These are phyloP conservation scores for Aspergillus caelatus DNA, from an alignment of 2,329 filamentous ascomycete genomes.

Conservation along the genomic window DNA sequence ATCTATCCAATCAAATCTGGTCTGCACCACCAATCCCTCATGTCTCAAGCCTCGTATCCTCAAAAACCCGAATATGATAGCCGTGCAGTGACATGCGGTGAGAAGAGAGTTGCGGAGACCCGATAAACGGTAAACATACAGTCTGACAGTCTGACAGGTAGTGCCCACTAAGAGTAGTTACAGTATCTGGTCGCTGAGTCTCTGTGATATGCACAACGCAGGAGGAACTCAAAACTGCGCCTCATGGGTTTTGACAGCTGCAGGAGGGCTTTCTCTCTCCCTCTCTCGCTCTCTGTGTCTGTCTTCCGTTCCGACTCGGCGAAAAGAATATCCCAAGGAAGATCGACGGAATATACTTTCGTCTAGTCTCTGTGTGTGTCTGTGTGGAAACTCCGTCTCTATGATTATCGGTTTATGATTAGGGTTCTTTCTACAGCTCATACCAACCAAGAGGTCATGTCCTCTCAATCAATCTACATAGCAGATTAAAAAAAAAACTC, in stretches of 20 bases:
- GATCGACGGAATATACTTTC: too few species aligned
- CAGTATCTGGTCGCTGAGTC: neutral
- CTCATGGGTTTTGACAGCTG: neutral
- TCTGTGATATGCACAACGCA: neutral
- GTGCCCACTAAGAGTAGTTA: neutral
- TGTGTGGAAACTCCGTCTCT: too few species aligned
- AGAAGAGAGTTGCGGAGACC: neutral
- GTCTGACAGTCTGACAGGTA: neutral
- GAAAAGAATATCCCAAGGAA: neutral
- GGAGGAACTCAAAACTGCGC: neutral
- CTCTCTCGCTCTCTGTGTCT: too few species aligned
- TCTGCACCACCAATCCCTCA: neutral
- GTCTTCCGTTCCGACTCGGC: neutral
- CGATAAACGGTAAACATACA: neutral
- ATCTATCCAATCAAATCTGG: neutral
- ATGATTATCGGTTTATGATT: too few species aligned
- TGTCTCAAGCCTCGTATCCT: neutral
- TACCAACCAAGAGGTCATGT: too few species aligned
- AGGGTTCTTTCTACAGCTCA: too few species aligned
- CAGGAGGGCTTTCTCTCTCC: neutral
- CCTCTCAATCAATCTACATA: neutral
- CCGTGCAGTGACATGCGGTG: neutral
- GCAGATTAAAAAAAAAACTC: neutral
- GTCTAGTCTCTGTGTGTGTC: too few species aligned
- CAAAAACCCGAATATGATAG: neutral